Percentiles rank a stretch among this genome's conserved stretches.
Conservation (phyloP, 108 stramenopile species). For the Chaetoceros muelleri region DNA sequence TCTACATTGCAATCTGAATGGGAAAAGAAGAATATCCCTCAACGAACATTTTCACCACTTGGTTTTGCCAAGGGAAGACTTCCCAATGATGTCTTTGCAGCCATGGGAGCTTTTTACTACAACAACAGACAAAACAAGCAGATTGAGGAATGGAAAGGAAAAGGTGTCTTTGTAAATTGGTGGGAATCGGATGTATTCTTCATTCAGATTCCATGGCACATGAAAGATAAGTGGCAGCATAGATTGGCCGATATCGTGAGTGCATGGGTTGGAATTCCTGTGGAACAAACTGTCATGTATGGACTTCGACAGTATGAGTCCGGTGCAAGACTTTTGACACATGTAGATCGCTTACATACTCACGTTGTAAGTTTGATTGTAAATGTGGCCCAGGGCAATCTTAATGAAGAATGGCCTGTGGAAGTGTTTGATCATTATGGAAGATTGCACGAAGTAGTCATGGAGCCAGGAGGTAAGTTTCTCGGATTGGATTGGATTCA, state of each 20-base stretch:
- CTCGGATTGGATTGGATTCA: background rate
- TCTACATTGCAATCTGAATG: constrained; percentile 32
- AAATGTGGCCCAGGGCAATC: constrained; percentile 79
- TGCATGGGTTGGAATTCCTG: constrained; percentile 68
- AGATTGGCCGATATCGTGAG: constrained; percentile 56
- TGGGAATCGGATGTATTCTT: constrained; percentile 74
- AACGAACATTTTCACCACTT: constrained; percentile 48
- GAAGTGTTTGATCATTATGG: constrained; percentile 66
- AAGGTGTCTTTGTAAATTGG: constrained; percentile 82
- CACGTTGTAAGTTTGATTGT: constrained; percentile 86
- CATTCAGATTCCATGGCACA: constrained; percentile 56
- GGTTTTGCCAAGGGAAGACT: constrained; percentile 57
- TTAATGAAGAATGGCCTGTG: constrained; percentile 69
- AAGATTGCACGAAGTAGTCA: constrained; percentile 54
- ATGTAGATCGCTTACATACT: constrained; percentile 80
- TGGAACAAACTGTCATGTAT: constrained; percentile 88
- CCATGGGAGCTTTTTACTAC: constrained; percentile 74
- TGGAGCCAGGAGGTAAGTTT: constrained; percentile 50
- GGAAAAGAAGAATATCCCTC: constrained; percentile 33
- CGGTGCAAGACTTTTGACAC: constrained; percentile 74
- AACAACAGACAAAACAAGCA: constrained; percentile 56
- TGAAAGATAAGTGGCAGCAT: constrained; percentile 58
- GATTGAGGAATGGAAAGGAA: constrained; percentile 66
- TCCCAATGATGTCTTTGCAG: constrained; percentile 58
- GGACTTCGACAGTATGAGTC: constrained; percentile 82